A percentile compares a stretch with the other conserved stretches of the same genome.
phyloP scores from a whole-genome alignment of 495 filamentous ascomycete species.

The Hypoxylon cercidicola region DNA sequence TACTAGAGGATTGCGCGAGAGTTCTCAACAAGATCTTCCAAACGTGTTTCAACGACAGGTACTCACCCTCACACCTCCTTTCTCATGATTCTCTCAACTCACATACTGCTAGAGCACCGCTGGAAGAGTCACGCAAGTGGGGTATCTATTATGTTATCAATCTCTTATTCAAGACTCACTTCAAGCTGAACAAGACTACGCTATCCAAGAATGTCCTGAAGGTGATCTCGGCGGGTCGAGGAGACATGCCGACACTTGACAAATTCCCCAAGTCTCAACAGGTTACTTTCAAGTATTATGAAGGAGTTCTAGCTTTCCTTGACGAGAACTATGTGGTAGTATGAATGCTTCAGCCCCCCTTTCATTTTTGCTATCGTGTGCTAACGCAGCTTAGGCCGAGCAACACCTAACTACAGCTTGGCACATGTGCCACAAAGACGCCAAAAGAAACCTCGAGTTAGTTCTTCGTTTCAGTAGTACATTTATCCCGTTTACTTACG shows the following conservation, averaged over 20 bases:
- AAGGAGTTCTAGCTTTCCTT: slow-evolving; percentile 87
- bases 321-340: slow-evolving; percentile 90
- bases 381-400: slow-evolving; percentile 71
- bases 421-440: slow-evolving; percentile 75
- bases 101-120: slow-evolving; percentile 68
- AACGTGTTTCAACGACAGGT: slow-evolving; percentile 89
- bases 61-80: slow-evolving; percentile 39
- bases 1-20: slow-evolving; percentile 88
- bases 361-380: background rate
- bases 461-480: slow-evolving; percentile 33
- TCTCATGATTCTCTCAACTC: slow-evolving; percentile 32
- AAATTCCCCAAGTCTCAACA: slow-evolving; percentile 86
- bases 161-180: slow-evolving; percentile 96
- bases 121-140: slow-evolving; percentile 96
- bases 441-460: slow-evolving; percentile 81
- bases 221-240: slow-evolving; percentile 73
- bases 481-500: slow-evolving; percentile 39
- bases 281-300: slow-evolving; percentile 97
- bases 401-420: slow-evolving; percentile 80
- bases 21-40: slow-evolving; percentile 90
- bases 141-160: slow-evolving; percentile 93
- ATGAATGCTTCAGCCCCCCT: slow-evolving; percentile 23
- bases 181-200: slow-evolving; percentile 89
- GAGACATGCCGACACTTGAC: slow-evolving; percentile 80
- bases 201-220: slow-evolving; percentile 90